These are phyloP conservation scores for Sporisorium scitamineum DNA, from an alignment of 1,284 basidiomycete genomes.

Conservation along the genomic window DNA sequence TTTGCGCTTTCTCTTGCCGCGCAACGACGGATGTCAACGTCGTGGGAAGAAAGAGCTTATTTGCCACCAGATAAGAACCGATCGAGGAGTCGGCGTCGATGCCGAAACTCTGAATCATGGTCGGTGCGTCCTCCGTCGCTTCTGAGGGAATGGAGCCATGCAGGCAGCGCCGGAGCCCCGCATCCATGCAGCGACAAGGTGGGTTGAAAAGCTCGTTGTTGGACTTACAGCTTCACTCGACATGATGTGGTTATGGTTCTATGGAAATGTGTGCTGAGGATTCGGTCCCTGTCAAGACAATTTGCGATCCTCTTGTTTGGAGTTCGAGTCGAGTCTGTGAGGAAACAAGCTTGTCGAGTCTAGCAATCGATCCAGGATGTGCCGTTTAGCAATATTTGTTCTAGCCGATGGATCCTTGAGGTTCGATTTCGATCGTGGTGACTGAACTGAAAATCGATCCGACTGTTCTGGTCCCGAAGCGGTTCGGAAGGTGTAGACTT, in stretches of 20 bases:
- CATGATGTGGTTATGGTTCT: conserved; percentile 11
- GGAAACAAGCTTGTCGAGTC: background rate
- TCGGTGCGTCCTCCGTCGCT: background rate
- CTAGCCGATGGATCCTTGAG: background rate
- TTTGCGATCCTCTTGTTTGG: background rate
- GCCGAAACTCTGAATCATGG: background rate
- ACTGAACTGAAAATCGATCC: no score
- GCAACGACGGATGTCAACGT: background rate
- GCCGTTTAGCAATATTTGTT: background rate
- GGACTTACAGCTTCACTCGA: conserved; percentile 27
- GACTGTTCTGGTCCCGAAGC: background rate
- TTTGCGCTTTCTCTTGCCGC: background rate
- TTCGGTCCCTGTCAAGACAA: background rate
- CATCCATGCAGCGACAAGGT: conserved; percentile 8
- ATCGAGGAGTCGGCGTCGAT: background rate
- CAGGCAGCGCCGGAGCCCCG: conserved; percentile 6
- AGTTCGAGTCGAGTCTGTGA: background rate
- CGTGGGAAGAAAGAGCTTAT: background rate
- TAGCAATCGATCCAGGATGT: background rate
- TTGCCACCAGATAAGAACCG: background rate
- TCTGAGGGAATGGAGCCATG: background rate
- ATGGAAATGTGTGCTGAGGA: background rate
- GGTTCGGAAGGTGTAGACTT: background rate
- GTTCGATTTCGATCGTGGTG: background rate
- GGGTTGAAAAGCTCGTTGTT: background rate